Evolutionary conservation across 257 asterid genomes (phyloP), one percentile per base, ranked within the genome.

Genomic region (Solanum phureja): DNA sequence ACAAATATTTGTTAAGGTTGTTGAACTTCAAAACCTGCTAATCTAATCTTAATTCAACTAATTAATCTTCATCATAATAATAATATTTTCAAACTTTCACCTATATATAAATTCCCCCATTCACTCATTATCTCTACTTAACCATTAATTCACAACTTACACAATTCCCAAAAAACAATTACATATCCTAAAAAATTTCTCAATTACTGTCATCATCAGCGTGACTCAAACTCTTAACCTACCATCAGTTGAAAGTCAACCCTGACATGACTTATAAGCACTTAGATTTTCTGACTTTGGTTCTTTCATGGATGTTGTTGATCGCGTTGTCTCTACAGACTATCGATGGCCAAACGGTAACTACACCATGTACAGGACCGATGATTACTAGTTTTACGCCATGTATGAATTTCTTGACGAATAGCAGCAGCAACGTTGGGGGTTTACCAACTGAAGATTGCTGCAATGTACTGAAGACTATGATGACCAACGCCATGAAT

Each of bases 351-450:
- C 94, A 89, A 46, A 44, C 31, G 18, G 21, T 87, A 56, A 88
- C 7, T 81, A 68, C 88, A 56, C 83, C 89, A 3, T 95, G 98
- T 93, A 90, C 95, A 1, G 92, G 94, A 69, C 89, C 98, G 11
- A 94, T 93, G 98, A 87, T 95, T 11, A 92, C 93, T 24, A 91
- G 93, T 89, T 93, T 95, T 89, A 91, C 89, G 46, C 93, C 98
- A 8, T 96, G 98, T 91, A 42, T 95, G 64, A 90, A 92, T 24
- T 96, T 87, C 88, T 90, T 96, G 18, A 37, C 95, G 5, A 90
- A 73, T 49, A 79, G 94, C 6, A 92, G 95, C 4, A 87, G 91
- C 9, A 93, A 88, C n/a, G 68, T 88, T 2, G 91, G 88, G 3
- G 90, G 92, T 8, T 90, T 94, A 6, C 98, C 96, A 1, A 86